Conservation (phyloP, 2,329 filamentous ascomycete species). For the Chaetomium sp. region DNA sequence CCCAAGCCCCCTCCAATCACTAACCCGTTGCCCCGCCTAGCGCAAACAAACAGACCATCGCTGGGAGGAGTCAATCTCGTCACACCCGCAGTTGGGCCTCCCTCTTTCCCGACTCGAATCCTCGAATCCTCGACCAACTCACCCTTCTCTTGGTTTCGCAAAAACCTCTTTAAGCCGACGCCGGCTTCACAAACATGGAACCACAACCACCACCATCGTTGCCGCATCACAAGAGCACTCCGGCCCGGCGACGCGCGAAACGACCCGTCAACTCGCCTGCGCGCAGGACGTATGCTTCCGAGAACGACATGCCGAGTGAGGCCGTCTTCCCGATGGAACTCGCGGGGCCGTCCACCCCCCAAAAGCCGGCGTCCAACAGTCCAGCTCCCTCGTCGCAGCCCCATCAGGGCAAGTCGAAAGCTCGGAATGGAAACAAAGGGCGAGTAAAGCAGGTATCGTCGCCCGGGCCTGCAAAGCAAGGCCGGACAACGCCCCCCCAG, state of each 20-base stretch:
- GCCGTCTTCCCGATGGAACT: constrained; percentile 43
- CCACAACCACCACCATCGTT: constrained; percentile 28
- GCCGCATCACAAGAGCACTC: constrained; percentile 40
- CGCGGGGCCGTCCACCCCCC: constrained; percentile 48
- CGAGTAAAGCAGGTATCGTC: constrained; percentile 43
- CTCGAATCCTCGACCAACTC: neutral
- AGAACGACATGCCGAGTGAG: constrained; percentile 53
- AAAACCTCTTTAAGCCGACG: constrained; percentile 5
- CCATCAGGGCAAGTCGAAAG: constrained; percentile 40
- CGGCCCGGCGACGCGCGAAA: constrained; percentile 47
- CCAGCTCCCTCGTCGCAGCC: constrained; percentile 39
- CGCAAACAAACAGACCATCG: constrained; percentile 18
- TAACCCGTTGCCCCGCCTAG: constrained; percentile 21
- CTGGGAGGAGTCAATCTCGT: constrained; percentile 6
- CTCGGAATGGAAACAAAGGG: constrained; percentile 38
- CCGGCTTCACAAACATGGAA: constrained; percentile 31
- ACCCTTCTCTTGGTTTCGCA: constrained; percentile 9
- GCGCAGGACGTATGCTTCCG: constrained; percentile 61
- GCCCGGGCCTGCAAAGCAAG: constrained; percentile 46
- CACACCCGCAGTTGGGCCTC: constrained; percentile 7
- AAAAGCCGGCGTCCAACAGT: constrained; percentile 46
- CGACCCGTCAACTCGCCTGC: constrained; percentile 43
- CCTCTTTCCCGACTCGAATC: constrained; percentile 12
- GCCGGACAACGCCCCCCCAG: constrained; percentile 50
- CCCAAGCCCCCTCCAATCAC: constrained; percentile 11